These are phyloP conservation scores for Bromus sterilis DNA, from an alignment of 176 grass and related monocot species.

Conservation along the genomic window DNA sequence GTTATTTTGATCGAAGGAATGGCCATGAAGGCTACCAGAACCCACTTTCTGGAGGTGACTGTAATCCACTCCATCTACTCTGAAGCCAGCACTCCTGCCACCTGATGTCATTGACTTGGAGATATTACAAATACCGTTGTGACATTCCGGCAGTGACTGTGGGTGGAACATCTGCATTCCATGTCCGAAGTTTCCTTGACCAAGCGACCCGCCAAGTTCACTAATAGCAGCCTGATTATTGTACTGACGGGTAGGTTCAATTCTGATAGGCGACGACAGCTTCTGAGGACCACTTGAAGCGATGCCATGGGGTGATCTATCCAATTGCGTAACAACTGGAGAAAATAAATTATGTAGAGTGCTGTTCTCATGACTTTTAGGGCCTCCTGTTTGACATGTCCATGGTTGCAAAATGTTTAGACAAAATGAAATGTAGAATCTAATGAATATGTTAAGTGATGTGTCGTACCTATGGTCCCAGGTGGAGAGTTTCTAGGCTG, in stretches of 20 bases:
- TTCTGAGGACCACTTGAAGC: slow-evolving; percentile 25
- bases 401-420: not conserved
- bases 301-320: slow-evolving; percentile 24
- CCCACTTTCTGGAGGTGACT: slow-evolving; percentile 33
- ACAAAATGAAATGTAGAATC: not conserved
- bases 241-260: slow-evolving; percentile 32
- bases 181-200: slow-evolving; percentile 41
- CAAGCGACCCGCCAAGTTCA: slow-evolving; percentile 34
- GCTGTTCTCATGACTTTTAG: slow-evolving; percentile 25
- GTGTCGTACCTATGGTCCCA: slow-evolving; percentile 28
- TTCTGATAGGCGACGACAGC: slow-evolving; percentile 49
- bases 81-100: slow-evolving; percentile 33
- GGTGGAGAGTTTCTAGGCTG: slow-evolving; percentile 34
- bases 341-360: slow-evolving; percentile 27
- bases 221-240: slow-evolving; percentile 18
- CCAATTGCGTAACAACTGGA: slow-evolving; percentile 16
- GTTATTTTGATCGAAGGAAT: slow-evolving; percentile 42
- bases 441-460: not conserved
- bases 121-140: slow-evolving; percentile 25
- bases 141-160: slow-evolving; percentile 51
- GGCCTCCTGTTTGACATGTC: slow-evolving; percentile 28
- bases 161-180: slow-evolving; percentile 44
- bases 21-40: slow-evolving; percentile 29
- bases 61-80: slow-evolving; percentile 38
- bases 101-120: slow-evolving; percentile 32